Evolutionary conservation across 140 eudicot species (phyloP).

Genomic region (Senecio squalidus): DNA sequence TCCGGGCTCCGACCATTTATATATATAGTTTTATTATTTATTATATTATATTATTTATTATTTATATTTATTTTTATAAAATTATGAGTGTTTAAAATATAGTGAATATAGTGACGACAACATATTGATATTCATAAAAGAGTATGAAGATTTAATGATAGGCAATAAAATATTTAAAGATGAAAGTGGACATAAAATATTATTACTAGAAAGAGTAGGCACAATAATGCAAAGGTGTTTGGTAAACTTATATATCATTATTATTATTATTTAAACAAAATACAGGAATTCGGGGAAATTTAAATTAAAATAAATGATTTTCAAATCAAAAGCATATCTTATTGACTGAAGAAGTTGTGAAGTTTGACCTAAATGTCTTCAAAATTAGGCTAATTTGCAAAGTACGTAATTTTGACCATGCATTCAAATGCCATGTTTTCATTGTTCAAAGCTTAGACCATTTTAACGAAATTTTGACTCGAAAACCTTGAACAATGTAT

Average conservation of each 20-base stretch:
- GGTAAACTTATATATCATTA: not conserved
- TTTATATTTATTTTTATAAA: no score
- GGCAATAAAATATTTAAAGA: no score
- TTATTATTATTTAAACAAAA: not conserved
- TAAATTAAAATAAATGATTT: not conserved
- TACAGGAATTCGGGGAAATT: not conserved
- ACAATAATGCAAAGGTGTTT: constrained; percentile 2
- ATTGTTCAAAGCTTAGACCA: constrained; percentile 6
- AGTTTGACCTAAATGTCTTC: constrained; percentile 7
- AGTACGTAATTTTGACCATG: constrained; percentile 2
- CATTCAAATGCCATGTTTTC: not conserved
- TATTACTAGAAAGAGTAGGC: not conserved
- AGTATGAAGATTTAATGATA: no score
- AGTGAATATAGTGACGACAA: no score
- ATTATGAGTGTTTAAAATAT: no score
- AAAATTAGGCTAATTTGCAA: constrained; percentile 1
- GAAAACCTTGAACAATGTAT: not conserved
- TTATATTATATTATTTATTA: no score
- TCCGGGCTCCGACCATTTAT: no score
- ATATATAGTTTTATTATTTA: no score
- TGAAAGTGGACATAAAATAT: no score
- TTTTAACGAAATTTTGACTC: not conserved
- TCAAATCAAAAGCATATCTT: not conserved
- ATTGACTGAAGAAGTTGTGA: not conserved
- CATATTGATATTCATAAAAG: no score